A percentile compares a stretch with the other conserved stretches of the same genome.
Evolutionary conservation across 2,329 filamentous ascomycete genomes (phyloP).

Genomic region (Calonectria hongkongensis): DNA sequence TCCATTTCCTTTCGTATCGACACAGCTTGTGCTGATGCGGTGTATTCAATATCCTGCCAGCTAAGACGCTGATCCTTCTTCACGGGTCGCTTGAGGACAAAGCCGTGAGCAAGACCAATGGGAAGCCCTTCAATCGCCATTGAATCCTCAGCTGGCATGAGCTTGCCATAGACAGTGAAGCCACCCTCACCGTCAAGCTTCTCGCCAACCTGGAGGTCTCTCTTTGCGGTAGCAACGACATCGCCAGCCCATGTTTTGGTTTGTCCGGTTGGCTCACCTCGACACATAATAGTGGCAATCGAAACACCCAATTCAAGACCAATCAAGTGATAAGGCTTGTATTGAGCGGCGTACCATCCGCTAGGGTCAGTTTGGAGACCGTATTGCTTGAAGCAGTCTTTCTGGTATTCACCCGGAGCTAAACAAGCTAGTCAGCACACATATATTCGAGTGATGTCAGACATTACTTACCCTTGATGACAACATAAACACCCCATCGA

Average conservation of each 20-base stretch:
- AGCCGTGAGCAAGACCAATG: conserved; percentile 65
- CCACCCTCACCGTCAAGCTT: conserved; percentile 67
- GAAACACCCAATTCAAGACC: conserved; percentile 67
- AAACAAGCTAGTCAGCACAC: background rate
- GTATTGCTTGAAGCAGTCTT: conserved; percentile 66
- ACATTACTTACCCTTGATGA: conserved; percentile 59
- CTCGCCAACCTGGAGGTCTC: conserved; percentile 65
- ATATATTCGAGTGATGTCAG: too few relatives aligned
- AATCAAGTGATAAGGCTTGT: conserved; percentile 69
- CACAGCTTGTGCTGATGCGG: conserved; percentile 61
- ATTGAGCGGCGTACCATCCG: conserved; percentile 64
- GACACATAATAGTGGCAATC: conserved; percentile 66
- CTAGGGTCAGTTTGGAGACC: conserved; percentile 65
- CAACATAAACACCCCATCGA: conserved; percentile 66
- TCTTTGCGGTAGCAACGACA: conserved; percentile 68
- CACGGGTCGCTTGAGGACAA: conserved; percentile 63
- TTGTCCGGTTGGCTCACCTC: conserved; percentile 66
- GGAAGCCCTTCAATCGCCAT: conserved; percentile 64
- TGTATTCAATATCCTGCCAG: conserved; percentile 67
- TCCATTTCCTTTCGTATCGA: conserved; percentile 66
- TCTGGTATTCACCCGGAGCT: conserved; percentile 62
- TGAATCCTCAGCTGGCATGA: conserved; percentile 63
- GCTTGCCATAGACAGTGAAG: conserved; percentile 66
- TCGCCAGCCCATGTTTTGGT: conserved; percentile 66
- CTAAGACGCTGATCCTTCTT: conserved; percentile 64